These are phyloP conservation scores for Ogataea naganishii DNA, from an alignment of 805 yeast genomes.

Conservation along the genomic window DNA sequence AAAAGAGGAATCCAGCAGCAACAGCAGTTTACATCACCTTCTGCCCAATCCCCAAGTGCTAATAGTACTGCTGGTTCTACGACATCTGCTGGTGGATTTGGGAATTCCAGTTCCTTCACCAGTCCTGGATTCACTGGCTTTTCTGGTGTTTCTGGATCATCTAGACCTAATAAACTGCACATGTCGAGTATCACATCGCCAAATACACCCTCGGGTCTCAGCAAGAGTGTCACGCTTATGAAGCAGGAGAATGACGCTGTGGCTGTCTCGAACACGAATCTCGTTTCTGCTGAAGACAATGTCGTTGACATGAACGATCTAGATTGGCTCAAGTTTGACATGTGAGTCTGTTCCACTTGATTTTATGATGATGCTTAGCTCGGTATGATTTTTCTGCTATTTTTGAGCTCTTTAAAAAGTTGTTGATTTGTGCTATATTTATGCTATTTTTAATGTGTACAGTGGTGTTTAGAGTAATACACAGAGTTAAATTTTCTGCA, in stretches of 20 bases:
- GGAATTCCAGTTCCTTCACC: neutral
- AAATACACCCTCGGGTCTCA: no score
- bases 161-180: no score
- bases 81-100: neutral
- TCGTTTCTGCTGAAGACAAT: slow-evolving; percentile 1
- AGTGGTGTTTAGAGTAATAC: no score
- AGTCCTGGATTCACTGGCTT: slow-evolving; percentile 5
- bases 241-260: neutral
- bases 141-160: no score
- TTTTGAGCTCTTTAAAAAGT: no score
- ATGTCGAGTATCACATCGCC: no score
- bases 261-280: neutral
- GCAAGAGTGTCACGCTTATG: neutral
- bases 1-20: slow-evolving; percentile 14
- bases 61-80: neutral
- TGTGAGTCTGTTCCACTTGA: slow-evolving; percentile 7
- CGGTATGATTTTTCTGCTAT: no score
- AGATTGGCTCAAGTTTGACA: slow-evolving; percentile 28
- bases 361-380: neutral
- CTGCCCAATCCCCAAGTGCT: slow-evolving; percentile 1
- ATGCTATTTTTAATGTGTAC: no score
- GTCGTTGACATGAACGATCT: slow-evolving; percentile 16
- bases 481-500: no score
- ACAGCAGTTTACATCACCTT: neutral
- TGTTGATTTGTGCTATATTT: no score